Conservation (phyloP, 2,329 filamentous ascomycete genomes). For the Parastagonospora nodorum region DNA sequence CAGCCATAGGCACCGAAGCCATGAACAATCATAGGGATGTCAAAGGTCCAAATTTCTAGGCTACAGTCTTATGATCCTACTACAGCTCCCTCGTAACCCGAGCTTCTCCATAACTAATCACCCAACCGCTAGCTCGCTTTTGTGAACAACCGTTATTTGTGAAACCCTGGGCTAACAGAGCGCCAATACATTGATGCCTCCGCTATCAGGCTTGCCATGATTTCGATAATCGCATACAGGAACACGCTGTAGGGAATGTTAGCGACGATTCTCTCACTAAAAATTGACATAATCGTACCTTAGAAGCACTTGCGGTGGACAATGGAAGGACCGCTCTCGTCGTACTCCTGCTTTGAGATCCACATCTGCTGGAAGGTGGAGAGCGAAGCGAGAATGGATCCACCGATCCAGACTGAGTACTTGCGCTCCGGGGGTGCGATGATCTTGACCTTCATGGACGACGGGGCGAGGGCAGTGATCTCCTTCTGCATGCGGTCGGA, state of each 20-base stretch:
- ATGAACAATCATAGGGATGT: constrained; percentile 19
- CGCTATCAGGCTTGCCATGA: constrained; percentile 46
- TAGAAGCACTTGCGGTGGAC: constrained; percentile 99
- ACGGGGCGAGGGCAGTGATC: constrained; percentile 98
- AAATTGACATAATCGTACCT: constrained; percentile 58
- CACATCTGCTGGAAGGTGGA: constrained; percentile 99
- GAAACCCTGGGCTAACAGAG: constrained; percentile 42
- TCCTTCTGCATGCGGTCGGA: constrained; percentile 99
- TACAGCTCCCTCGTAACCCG: constrained; percentile 39
- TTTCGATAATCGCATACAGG: constrained; percentile 40
- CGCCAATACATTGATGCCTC: constrained; percentile 43
- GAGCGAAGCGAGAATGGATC: constrained; percentile 98
- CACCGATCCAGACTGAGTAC: constrained; percentile 99
- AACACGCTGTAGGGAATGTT: constrained; percentile 38
- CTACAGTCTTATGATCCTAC: constrained; percentile 47
- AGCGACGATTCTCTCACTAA: constrained; percentile 17
- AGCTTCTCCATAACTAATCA: constrained; percentile 45
- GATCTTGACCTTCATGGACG: constrained; percentile 99
- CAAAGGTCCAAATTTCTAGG: constrained; percentile 46
- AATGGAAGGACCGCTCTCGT: constrained; percentile 99
- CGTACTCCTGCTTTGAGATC: constrained; percentile 99
- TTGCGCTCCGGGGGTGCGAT: constrained; percentile 99
- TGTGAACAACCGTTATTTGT: constrained; percentile 45
- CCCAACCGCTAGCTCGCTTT: constrained; percentile 46
- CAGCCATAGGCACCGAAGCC: not conserved